Evolutionary conservation across 2,329 filamentous ascomycete species (phyloP).

Genomic region (Beauveria medogensis): DNA sequence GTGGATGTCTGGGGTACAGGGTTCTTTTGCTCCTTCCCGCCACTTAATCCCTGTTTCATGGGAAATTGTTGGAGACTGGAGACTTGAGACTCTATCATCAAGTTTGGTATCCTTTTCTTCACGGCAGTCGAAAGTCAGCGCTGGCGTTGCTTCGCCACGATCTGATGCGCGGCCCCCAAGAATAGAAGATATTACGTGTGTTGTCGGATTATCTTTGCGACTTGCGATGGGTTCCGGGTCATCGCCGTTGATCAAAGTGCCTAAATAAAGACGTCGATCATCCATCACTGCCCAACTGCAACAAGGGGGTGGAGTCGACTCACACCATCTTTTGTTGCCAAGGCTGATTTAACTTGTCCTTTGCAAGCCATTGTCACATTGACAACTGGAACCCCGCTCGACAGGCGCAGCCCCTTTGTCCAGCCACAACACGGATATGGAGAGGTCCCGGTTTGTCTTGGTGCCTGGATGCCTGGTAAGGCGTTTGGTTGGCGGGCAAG

Average conservation of each 20-base stretch:
- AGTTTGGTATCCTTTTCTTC: background rate
- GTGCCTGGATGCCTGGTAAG: background rate
- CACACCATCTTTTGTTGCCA: background rate
- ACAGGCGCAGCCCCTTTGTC: background rate
- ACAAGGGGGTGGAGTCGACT: background rate
- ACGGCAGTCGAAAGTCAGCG: background rate
- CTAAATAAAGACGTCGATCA: background rate
- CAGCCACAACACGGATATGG: background rate
- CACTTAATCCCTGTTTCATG: background rate
- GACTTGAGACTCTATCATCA: no score
- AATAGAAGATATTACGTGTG: constrained; percentile 9
- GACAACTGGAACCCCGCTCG: background rate
- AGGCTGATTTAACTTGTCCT: background rate
- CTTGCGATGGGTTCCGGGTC: background rate
- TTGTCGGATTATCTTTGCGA: background rate
- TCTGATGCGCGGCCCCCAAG: background rate
- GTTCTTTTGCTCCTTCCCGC: background rate
- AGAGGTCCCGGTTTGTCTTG: background rate
- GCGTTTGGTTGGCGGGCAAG: background rate
- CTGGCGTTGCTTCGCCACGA: background rate
- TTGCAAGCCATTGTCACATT: background rate
- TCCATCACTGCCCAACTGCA: background rate
- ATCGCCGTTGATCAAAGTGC: background rate
- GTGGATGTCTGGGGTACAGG: background rate
- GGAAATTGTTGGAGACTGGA: background rate